Conservation (phyloP, 495 filamentous ascomycete species). For the Aspergillus bridgeri region DNA sequence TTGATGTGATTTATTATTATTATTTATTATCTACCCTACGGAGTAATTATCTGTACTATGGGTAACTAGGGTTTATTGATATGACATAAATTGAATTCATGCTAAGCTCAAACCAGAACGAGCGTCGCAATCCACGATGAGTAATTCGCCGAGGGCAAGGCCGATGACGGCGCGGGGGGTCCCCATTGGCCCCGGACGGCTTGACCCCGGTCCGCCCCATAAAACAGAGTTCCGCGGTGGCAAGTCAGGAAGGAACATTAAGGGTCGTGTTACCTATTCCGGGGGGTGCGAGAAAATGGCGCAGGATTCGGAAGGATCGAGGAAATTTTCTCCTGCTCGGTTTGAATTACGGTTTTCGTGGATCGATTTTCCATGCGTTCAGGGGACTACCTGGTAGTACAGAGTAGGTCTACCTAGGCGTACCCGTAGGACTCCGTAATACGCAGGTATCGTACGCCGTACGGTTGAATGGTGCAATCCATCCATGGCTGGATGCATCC, state of each 20-base stretch:
- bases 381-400: no score
- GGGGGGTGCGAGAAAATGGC: neutral
- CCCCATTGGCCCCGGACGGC: neutral
- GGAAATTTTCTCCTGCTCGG: neutral
- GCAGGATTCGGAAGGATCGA: neutral
- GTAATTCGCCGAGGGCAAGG: neutral
- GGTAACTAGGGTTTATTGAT: neutral
- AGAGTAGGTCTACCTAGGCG: no score
- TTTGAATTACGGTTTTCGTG: neutral
- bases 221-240: neutral
- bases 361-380: no score
- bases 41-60: neutral
- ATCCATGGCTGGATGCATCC: no score
- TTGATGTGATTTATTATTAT: neutral
- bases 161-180: neutral
- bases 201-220: neutral
- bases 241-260: neutral
- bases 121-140: neutral
- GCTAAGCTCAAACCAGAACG: neutral
- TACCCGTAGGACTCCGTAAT: no score
- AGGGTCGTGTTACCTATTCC: neutral
- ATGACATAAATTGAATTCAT: neutral
- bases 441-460: no score
- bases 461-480: no score
- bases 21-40: neutral